phyloP scores from a whole-genome alignment of 805 yeast genomes.

The Kodamaea jinghongensis region DNA sequence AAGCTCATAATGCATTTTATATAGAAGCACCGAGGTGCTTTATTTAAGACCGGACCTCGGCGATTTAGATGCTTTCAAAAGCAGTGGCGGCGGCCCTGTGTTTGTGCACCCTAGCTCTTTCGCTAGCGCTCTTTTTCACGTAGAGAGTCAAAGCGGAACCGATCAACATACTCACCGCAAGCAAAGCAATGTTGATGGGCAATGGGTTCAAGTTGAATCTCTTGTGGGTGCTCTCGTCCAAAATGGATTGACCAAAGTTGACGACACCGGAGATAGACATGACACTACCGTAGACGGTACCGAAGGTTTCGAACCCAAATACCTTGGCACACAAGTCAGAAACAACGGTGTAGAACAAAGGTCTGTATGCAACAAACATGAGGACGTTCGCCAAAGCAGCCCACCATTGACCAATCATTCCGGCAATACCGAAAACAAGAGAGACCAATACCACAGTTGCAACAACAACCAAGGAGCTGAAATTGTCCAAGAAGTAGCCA shows the following conservation, averaged over 20 bases:
- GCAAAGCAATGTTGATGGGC: constrained; percentile 45
- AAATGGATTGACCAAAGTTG: constrained; percentile 46
- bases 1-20: too few relatives aligned
- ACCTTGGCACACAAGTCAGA: constrained; percentile 62
- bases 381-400: constrained; percentile 46
- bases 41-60: too few relatives aligned
- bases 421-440: constrained; percentile 46
- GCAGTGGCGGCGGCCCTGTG: too few relatives aligned
- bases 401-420: constrained; percentile 40
- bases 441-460: constrained; percentile 39
- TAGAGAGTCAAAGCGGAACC: constrained; percentile 43
- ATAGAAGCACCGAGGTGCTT: too few relatives aligned
- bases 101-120: too few relatives aligned
- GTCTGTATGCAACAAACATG: constrained; percentile 52
- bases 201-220: constrained; percentile 53
- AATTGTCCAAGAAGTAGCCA: constrained; percentile 49
- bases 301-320: constrained; percentile 60
- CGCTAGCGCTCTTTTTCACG: constrained; percentile 19
- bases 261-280: constrained; percentile 52
- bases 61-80: too few relatives aligned
- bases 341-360: constrained; percentile 56
- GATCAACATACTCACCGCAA: constrained; percentile 38
- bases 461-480: constrained; percentile 46
- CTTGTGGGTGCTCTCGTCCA: constrained; percentile 51
- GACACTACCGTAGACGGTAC: constrained; percentile 56